Base-by-base conservation (phyloP, 805 yeast genomes). In the Pichia occidentalis region DNA sequence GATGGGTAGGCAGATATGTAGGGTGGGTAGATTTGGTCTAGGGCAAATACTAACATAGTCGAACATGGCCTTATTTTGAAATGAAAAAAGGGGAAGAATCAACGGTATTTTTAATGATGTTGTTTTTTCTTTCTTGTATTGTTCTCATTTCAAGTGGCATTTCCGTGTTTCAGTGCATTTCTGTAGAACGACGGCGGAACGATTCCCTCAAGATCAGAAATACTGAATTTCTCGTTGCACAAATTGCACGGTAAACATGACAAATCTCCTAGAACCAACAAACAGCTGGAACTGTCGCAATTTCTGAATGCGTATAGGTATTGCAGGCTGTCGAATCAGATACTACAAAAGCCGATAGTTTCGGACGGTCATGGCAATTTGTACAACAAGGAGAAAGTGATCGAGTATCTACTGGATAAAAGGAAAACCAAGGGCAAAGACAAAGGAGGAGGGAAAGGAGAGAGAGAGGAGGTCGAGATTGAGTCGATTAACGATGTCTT, bases 171-270 rank as follows among this genome's bases (percentile, higher is more conserved):
- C n/a, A n/a, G n/a, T n/a, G n/a, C n/a, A n/a, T n/a, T n/a, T n/a
- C n/a, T n/a, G n/a, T 20, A 65, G 71, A 75, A 74, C 43, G 90
- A 82, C 53, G 90, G 90, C n/a, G 86, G 88, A 3, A 68, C 84
- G 1, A 71, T 80, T 14, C 77, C 80, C 12, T 71, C 70, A 36
- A 63, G 84, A 22, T 66, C 67, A 42, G 83, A 78, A 43, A 65
- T 73, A 10, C 55, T 59, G 12, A 55, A 48, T 25, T 52, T 49
- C 33, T 47, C 45, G 27, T 30, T 19, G n/a, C 32, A 12, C 20
- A 14, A 28, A 34, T 21, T 34, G 26, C 21, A 13, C 28, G 32
- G 12, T 27, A 11, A 12, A n/a, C 7, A 22, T 19, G 48, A 52
- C 30, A 37, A 29, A 6, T 30, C 26, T 4, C 23, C 27, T 29